These are phyloP conservation scores for Pseudogymnoascus verrucosus DNA, from an alignment of 2,329 filamentous ascomycete species.

Conservation along the genomic window DNA sequence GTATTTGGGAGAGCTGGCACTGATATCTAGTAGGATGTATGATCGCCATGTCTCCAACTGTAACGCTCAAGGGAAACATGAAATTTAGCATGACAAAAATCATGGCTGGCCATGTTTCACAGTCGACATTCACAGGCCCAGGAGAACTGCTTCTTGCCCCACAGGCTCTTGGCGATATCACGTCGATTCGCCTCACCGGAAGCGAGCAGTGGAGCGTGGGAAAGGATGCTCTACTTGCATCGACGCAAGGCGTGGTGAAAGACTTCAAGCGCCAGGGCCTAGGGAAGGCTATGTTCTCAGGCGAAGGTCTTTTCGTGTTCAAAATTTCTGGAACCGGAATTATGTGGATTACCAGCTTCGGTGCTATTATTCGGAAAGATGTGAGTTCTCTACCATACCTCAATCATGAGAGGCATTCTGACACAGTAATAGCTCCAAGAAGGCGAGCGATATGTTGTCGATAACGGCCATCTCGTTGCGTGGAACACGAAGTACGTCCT, in stretches of 20 bases:
- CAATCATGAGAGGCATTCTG: slow-evolving; percentile 9
- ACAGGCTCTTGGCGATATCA: slow-evolving; percentile 73
- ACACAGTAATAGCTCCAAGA: slow-evolving; percentile 38
- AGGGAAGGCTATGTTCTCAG: slow-evolving; percentile 86
- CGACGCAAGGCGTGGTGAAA: slow-evolving; percentile 78
- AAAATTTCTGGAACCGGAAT: slow-evolving; percentile 75
- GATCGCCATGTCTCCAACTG: slow-evolving; percentile 88
- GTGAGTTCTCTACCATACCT: slow-evolving; percentile 42
- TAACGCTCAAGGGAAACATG: slow-evolving; percentile 73
- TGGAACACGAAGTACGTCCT: slow-evolving; percentile 96
- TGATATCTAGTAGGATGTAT: slow-evolving; percentile 55
- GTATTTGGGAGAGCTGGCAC: not conserved
- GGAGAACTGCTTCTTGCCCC: slow-evolving; percentile 85
- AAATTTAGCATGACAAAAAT: slow-evolving; percentile 91
- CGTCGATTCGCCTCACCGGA: slow-evolving; percentile 65
- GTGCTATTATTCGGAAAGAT: slow-evolving; percentile 90
- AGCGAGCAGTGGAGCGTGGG: slow-evolving; percentile 75
- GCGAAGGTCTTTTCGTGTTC: slow-evolving; percentile 86
- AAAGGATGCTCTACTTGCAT: slow-evolving; percentile 77
- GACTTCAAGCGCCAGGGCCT: slow-evolving; percentile 82
- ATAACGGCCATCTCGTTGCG: slow-evolving; percentile 87
- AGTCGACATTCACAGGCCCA: slow-evolving; percentile 77
- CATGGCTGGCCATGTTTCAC: slow-evolving; percentile 69
- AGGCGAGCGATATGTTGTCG: slow-evolving; percentile 82
- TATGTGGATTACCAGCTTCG: slow-evolving; percentile 86